These are phyloP conservation scores for Cryphonectria carpinicola DNA, from an alignment of 2,329 filamentous ascomycete genomes.

Conservation along the genomic window DNA sequence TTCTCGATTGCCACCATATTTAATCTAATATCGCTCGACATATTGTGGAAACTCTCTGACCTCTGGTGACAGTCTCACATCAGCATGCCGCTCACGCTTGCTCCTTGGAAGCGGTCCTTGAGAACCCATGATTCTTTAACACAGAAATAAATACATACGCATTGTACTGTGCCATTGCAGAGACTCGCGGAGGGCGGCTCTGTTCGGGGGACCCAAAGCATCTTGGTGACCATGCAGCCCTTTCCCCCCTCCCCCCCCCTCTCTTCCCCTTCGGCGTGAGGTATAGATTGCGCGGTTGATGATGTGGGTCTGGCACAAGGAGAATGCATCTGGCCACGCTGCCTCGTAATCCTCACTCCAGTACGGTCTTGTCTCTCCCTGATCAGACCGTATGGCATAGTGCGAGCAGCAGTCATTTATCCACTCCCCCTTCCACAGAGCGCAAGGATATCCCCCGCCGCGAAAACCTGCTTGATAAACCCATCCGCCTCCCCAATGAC, in stretches of 20 bases:
- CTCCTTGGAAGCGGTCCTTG: no score
- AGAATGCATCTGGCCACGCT: not conserved
- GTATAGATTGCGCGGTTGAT: not conserved
- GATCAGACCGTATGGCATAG: not conserved
- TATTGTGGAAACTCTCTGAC: not conserved
- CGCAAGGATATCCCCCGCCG: slow-evolving; percentile 28
- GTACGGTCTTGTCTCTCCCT: not conserved
- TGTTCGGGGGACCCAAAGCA: no score
- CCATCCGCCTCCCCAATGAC: slow-evolving; percentile 49
- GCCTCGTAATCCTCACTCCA: not conserved
- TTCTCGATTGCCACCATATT: not conserved
- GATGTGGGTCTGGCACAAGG: not conserved
- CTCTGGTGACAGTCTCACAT: not conserved
- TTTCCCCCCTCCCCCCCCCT: no score
- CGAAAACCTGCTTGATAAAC: slow-evolving; percentile 45
- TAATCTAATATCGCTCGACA: not conserved
- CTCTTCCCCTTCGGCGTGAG: no score
- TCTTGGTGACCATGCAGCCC: no score
- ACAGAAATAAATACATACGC: no score
- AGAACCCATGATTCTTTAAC: no score
- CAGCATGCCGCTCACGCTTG: no score
- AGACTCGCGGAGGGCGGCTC: no score
- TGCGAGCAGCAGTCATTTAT: not conserved
- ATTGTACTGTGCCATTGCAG: no score
- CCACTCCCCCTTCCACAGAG: not conserved